Conservation (phyloP, 2,329 filamentous ascomycete species). For the Ambrosiella xylebori region DNA sequence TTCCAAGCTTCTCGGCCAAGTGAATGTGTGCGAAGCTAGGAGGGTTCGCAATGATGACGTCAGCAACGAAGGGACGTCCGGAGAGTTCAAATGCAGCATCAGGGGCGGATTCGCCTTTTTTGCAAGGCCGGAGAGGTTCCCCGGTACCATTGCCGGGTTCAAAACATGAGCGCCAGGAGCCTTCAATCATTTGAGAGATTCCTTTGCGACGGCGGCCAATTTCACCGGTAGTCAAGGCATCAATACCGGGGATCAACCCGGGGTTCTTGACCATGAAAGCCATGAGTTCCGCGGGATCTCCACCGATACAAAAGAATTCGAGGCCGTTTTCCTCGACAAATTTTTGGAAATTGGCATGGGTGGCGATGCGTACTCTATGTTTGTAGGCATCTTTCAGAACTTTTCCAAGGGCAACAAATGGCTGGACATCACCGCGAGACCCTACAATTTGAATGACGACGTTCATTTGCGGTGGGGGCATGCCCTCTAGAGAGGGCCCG, state of each 20-base stretch:
- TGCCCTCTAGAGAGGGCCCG: slow-evolving; percentile 42
- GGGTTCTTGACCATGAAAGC: slow-evolving; percentile 88
- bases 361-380: slow-evolving; percentile 57
- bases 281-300: slow-evolving; percentile 60
- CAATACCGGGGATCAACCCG: slow-evolving; percentile 66
- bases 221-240: slow-evolving; percentile 59
- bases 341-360: slow-evolving; percentile 48
- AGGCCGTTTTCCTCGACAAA: slow-evolving; percentile 55
- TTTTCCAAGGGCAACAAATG: slow-evolving; percentile 53
- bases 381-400: slow-evolving; percentile 46
- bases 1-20: slow-evolving; percentile 55
- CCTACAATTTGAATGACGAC: slow-evolving; percentile 62
- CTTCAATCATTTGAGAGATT: slow-evolving; percentile 63
- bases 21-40: slow-evolving; percentile 64
- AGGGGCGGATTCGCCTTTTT: slow-evolving; percentile 25
- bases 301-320: slow-evolving; percentile 63
- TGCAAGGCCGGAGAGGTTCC: slow-evolving; percentile 29
- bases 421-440: slow-evolving; percentile 59
- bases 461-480: slow-evolving; percentile 42
- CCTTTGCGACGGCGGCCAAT: slow-evolving; percentile 56
- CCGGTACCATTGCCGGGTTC: slow-evolving; percentile 54
- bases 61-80: slow-evolving; percentile 57
- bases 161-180: slow-evolving; percentile 75
- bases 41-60: slow-evolving; percentile 64
- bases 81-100: slow-evolving; percentile 29